Conservation (phyloP, 139 green algal genomes). For the Chlamydomonas schloesseri region DNA sequence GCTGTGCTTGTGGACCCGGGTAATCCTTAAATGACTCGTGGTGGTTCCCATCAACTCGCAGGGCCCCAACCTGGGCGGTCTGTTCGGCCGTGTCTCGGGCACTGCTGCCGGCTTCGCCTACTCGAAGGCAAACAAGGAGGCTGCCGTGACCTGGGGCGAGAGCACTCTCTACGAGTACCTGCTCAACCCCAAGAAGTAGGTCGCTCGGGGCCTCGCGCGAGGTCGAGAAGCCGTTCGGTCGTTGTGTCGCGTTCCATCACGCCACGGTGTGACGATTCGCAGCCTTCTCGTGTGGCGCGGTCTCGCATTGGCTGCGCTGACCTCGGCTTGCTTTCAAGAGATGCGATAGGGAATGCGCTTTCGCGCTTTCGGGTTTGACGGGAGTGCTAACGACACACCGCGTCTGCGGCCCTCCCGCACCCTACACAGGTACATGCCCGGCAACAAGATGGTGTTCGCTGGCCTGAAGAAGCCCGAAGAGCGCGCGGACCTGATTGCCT, state of each 20-base stretch:
- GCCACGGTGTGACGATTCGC: not conserved
- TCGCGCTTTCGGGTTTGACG: too few relatives aligned
- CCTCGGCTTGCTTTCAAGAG: too few relatives aligned
- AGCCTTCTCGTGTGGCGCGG: too few relatives aligned
- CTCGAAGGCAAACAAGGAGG: constrained; percentile 98
- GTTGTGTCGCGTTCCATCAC: not conserved
- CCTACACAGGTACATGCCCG: constrained; percentile 60
- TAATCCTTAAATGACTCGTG: too few relatives aligned
- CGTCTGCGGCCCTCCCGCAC: not conserved
- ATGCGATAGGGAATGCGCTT: too few relatives aligned
- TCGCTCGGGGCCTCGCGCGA: constrained; percentile 64
- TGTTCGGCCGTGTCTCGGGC: constrained; percentile 94
- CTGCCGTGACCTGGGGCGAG: constrained; percentile 89
- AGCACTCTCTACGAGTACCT: constrained; percentile 96
- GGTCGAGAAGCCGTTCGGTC: not conserved
- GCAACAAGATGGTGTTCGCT: constrained; percentile 99
- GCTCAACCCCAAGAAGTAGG: constrained; percentile 98
- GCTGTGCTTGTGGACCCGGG: too few relatives aligned
- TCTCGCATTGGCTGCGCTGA: too few relatives aligned
- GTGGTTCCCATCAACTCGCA: constrained; percentile 59
- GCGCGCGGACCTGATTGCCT: constrained; percentile 88
- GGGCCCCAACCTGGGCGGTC: constrained; percentile 96
- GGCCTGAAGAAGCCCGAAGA: constrained; percentile 98
- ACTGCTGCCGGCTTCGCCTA: constrained; percentile 93
- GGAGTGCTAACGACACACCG: not conserved